Evolutionary conservation across 2,329 filamentous ascomycete genomes (phyloP).

Genomic region (Monilinia vaccinii-corymbosi): DNA sequence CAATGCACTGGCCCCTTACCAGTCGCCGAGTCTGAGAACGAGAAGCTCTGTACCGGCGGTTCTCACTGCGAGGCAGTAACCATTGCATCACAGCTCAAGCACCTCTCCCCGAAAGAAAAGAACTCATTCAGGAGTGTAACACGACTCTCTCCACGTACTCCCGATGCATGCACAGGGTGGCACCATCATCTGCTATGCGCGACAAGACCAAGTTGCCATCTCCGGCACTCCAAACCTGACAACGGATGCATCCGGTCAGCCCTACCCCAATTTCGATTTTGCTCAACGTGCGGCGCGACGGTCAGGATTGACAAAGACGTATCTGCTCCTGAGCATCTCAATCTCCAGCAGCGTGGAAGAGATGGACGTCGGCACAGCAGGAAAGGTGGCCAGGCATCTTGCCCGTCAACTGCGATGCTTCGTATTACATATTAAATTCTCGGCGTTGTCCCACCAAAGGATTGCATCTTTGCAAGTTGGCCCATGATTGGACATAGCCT

Average conservation of each 20-base stretch:
- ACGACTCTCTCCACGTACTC: too few relatives aligned
- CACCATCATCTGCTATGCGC: constrained; percentile 8
- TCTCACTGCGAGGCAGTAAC: constrained; percentile 24
- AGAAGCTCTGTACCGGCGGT: constrained; percentile 19
- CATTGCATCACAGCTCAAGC: constrained; percentile 17
- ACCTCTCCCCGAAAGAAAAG: neutral
- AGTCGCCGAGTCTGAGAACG: constrained; percentile 12
- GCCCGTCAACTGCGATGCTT: too few relatives aligned
- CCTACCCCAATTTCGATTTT: constrained; percentile 9
- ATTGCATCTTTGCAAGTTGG: too few relatives aligned
- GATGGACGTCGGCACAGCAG: neutral
- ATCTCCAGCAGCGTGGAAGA: neutral
- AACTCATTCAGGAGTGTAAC: constrained; percentile 16
- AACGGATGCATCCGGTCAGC: constrained; percentile 9
- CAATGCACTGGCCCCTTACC: too few relatives aligned
- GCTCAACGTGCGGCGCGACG: constrained; percentile 11
- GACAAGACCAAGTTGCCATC: constrained; percentile 10
- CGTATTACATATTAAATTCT: too few relatives aligned
- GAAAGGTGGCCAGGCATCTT: constrained; percentile 4
- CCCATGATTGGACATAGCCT: too few relatives aligned
- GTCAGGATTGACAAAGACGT: neutral
- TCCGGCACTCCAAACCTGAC: neutral
- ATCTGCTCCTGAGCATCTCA: neutral
- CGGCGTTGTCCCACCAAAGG: neutral
- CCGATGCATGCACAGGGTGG: constrained; percentile 6